Evolutionary conservation across 2,329 filamentous ascomycete species (phyloP).

Genomic region (Didymella pomorum): DNA sequence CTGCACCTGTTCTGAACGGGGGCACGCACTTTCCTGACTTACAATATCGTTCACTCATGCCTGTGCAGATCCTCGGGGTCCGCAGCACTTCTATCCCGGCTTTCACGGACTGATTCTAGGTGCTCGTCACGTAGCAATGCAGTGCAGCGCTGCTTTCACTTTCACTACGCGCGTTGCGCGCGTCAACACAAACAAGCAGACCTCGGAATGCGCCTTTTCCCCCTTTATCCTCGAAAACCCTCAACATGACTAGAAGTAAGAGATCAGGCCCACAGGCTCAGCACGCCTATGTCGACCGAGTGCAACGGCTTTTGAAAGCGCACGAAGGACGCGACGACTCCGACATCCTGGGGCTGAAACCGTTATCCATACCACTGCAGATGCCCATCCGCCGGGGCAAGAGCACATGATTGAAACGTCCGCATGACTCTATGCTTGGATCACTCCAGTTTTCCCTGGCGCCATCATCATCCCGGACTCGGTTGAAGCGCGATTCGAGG

Average conservation of each 20-base stretch:
- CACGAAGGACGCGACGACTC: not conserved
- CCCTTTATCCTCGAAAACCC: not conserved
- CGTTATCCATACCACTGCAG: too few relatives aligned
- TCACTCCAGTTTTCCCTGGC: not conserved
- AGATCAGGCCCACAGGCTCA: not conserved
- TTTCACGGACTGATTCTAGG: not conserved
- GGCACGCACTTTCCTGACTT: not conserved
- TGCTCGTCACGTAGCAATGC: not conserved
- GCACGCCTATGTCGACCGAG: too few relatives aligned
- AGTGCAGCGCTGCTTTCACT: not conserved
- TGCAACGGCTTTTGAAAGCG: not conserved
- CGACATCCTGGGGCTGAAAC: too few relatives aligned
- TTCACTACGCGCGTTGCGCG: not conserved
- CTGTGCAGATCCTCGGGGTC: not conserved
- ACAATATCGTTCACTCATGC: not conserved
- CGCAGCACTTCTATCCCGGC: too few relatives aligned
- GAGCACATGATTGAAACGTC: too few relatives aligned
- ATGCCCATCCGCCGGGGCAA: too few relatives aligned
- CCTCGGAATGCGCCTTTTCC: not conserved
- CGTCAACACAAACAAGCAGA: not conserved
- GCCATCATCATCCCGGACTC: not conserved
- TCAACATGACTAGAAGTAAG: not conserved
- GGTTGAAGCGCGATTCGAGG: not conserved
- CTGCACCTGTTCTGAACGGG: not conserved
- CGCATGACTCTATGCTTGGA: not conserved